Percentiles rank a stretch among this genome's conserved stretches.
These are phyloP conservation scores for Alternaria gansuensis DNA, from an alignment of 2,329 filamentous ascomycete species.

Conservation along the genomic window DNA sequence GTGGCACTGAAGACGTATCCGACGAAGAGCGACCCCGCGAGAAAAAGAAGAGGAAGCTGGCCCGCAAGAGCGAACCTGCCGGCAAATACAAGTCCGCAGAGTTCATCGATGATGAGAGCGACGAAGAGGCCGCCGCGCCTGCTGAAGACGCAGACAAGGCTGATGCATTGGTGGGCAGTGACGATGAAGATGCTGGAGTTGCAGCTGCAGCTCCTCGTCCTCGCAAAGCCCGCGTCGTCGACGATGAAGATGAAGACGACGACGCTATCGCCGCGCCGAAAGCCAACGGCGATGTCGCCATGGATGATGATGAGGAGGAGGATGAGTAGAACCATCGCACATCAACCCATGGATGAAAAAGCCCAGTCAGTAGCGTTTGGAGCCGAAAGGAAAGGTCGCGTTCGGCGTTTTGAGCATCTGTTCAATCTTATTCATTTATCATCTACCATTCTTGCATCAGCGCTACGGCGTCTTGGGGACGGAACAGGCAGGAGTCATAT, in stretches of 20 bases:
- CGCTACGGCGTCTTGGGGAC: slow-evolving; percentile 28
- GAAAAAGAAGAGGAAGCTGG: slow-evolving; percentile 70
- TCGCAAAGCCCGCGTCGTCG: slow-evolving; percentile 45
- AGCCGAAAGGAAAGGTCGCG: background rate
- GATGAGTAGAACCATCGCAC: slow-evolving; percentile 32
- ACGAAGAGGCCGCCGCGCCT: slow-evolving; percentile 39
- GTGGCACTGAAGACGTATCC: slow-evolving; percentile 54
- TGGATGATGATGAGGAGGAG: slow-evolving; percentile 48
- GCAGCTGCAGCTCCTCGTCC: slow-evolving; percentile 35
- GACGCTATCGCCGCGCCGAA: slow-evolving; percentile 35
- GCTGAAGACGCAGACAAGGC: slow-evolving; percentile 30
- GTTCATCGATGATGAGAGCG: slow-evolving; percentile 76
- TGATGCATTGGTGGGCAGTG: slow-evolving; percentile 25
- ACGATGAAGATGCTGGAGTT: slow-evolving; percentile 33
- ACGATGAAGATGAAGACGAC: slow-evolving; percentile 48
- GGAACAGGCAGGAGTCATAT: background rate
- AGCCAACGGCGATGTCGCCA: slow-evolving; percentile 35
- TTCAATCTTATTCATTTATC: slow-evolving; percentile 7
- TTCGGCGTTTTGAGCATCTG: background rate
- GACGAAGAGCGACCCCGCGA: slow-evolving; percentile 68
- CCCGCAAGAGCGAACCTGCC: slow-evolving; percentile 59
- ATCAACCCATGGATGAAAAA: background rate
- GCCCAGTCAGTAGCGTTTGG: background rate
- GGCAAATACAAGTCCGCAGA: slow-evolving; percentile 87
- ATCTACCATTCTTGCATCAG: slow-evolving; percentile 32